Evolutionary conservation across 176 grass and related monocot genomes (phyloP), one percentile per base, ranked within the genome.

Genomic region (Bolboschoenus planiculmis): DNA sequence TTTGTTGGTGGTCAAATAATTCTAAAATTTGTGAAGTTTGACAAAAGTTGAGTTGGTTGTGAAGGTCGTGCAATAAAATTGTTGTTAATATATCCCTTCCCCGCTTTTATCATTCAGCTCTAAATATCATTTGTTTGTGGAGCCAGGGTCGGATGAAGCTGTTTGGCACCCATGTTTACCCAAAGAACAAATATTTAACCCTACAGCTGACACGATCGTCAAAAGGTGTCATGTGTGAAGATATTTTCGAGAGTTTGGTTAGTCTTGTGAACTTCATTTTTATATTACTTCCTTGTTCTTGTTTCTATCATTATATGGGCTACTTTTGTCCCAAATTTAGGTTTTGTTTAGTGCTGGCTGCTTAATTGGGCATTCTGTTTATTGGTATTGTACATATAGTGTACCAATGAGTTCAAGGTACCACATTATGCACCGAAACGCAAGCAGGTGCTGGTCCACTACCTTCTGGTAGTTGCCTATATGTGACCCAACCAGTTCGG

Each of bases 101-200:
- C 13, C 10, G n/a, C 36, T 65, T 71, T 34, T 43, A 71, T 42
- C 18, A 39, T 43, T 43, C 7, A 30, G 40, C 11, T 75, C 43
- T 75, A 50, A 75, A 30, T 50, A 75, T 50, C 11, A 15, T 65
- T 61, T 10, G 15, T 83, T 48, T 85, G 16, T 67, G 62, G 16
- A 39, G 83, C 72, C 73, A 92, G 90, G 93, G 95, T 64, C 86
- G 92, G 71, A 92, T 97, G 92, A 97, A 97, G 92, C 84, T 97
- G 20, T 89, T 97, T 10, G 95, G 92, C 0, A 97, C 95, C n/a
- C 92, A 97, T 56, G 84, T 91, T 51, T 98, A 98, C 87, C 92
- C 95, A 9, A 98, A 98, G 87, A 98, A 95, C 89, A 98, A 98
- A 86, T 98, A 98, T 83, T 87, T 98, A 43, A 93, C 95, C 9